Conservation (phyloP, 768 basidiomycete species). For the Suillus lakei region DNA sequence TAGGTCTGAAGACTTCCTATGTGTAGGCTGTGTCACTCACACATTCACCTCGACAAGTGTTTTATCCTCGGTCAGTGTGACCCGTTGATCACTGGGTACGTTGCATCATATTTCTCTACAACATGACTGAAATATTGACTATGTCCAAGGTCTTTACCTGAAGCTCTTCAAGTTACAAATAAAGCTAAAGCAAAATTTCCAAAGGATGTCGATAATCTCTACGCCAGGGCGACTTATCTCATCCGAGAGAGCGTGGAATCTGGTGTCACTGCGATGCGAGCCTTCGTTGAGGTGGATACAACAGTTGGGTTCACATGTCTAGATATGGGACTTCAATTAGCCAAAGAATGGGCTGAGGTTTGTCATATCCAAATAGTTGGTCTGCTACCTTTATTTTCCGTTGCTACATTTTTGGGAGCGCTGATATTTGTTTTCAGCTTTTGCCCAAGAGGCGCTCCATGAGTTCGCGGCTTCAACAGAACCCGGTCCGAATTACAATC, state of each 20-base stretch:
- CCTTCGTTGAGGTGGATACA: conserved; percentile 69
- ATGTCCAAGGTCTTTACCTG: conserved; percentile 51
- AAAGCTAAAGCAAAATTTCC: conserved; percentile 55
- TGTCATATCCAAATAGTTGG: conserved; percentile 67
- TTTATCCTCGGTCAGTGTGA: conserved; percentile 64
- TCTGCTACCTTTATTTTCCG: conserved; percentile 24
- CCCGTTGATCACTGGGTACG: conserved; percentile 56
- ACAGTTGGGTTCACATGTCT: conserved; percentile 59
- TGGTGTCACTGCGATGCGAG: conserved; percentile 69
- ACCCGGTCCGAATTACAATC: conserved; percentile 49
- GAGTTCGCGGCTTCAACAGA: conserved; percentile 33
- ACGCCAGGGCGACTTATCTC: conserved; percentile 55
- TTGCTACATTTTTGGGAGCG: not conserved
- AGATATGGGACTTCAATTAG: conserved; percentile 53
- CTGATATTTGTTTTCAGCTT: conserved; percentile 41
- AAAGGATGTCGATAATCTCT: conserved; percentile 48
- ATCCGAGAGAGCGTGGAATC: conserved; percentile 61
- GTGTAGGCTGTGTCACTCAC: conserved; percentile 59
- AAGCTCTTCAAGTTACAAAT: conserved; percentile 58
- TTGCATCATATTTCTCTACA: conserved; percentile 6
- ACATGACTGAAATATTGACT: not conserved
- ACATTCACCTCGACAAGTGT: conserved; percentile 73
- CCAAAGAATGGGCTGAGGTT: conserved; percentile 45
- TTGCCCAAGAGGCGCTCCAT: conserved; percentile 66
- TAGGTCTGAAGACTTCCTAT: conserved; percentile 19